Evolutionary conservation across 2,329 filamentous ascomycete species (phyloP).

Genomic region (Microdochium nivale): DNA sequence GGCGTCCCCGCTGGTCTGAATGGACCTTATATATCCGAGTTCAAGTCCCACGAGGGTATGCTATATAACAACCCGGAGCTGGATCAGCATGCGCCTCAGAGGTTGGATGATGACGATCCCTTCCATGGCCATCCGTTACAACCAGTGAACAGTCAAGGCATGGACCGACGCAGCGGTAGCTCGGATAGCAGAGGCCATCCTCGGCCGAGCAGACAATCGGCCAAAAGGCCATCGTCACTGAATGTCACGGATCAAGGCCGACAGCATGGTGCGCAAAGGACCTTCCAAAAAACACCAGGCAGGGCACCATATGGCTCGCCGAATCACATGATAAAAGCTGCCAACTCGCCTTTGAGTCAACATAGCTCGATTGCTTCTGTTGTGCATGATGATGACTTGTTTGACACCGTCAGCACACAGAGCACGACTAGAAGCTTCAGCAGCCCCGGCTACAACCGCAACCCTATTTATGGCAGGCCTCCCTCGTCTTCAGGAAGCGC

Average conservation of each 20-base stretch:
- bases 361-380: not conserved
- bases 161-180: not conserved
- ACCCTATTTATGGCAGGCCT: not conserved
- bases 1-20: no score
- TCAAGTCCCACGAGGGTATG: no score
- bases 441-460: not conserved
- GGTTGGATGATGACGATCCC: not conserved
- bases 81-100: not conserved
- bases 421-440: not conserved
- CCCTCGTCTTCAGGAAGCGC: not conserved
- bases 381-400: not conserved
- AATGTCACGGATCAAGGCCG: not conserved
- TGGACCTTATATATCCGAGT: no score
- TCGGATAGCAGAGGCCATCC: not conserved
- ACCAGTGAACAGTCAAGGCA: not conserved
- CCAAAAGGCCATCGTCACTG: not conserved
- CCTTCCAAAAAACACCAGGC: not conserved
- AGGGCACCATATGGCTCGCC: not conserved
- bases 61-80: not conserved
- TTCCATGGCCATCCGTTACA: not conserved
- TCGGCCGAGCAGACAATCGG: not conserved
- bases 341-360: not conserved
- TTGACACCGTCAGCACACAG: not conserved
- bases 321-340: not conserved
- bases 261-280: not conserved